Conservation (phyloP, 768 basidiomycete species). For the Suillus hirtellus region DNA sequence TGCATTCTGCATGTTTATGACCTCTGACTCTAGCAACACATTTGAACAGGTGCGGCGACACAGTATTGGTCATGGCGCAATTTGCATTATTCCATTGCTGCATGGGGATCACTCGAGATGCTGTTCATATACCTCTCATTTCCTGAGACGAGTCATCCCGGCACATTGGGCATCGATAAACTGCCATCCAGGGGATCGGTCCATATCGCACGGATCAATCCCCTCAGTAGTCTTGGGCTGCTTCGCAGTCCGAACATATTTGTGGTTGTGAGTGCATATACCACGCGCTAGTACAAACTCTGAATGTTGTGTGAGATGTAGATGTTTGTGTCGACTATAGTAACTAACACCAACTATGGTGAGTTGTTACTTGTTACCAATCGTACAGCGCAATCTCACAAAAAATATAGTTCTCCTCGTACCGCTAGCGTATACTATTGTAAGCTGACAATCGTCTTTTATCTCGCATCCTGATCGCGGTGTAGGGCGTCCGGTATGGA, state of each 20-base stretch:
- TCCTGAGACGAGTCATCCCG: conserved; percentile 71
- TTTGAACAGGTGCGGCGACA: conserved; percentile 43
- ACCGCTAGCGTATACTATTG: conserved; percentile 61
- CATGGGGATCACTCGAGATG: conserved; percentile 41
- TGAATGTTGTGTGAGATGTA: background rate
- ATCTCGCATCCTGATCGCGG: background rate
- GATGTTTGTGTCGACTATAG: background rate
- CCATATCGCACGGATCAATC: conserved; percentile 48
- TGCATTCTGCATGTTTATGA: background rate
- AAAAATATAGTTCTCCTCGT: conserved; percentile 39
- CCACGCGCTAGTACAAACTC: background rate
- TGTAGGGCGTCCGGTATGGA: conserved; percentile 53
- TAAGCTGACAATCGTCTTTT: conserved; percentile 28
- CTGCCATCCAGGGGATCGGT: conserved; percentile 32
- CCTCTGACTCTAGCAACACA: background rate
- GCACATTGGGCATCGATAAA: conserved; percentile 55
- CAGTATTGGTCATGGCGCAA: conserved; percentile 68
- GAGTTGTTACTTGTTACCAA: background rate
- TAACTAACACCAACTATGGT: background rate
- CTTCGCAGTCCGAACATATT: conserved; percentile 62
- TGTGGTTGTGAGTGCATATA: conserved; percentile 44
- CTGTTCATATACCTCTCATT: conserved; percentile 44
- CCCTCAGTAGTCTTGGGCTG: conserved; percentile 49
- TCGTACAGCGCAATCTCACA: conserved; percentile 31
- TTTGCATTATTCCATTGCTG: conserved; percentile 50